These are phyloP conservation scores for Neoboletus subvelutipes DNA, from an alignment of 768 basidiomycete genomes.

Conservation along the genomic window DNA sequence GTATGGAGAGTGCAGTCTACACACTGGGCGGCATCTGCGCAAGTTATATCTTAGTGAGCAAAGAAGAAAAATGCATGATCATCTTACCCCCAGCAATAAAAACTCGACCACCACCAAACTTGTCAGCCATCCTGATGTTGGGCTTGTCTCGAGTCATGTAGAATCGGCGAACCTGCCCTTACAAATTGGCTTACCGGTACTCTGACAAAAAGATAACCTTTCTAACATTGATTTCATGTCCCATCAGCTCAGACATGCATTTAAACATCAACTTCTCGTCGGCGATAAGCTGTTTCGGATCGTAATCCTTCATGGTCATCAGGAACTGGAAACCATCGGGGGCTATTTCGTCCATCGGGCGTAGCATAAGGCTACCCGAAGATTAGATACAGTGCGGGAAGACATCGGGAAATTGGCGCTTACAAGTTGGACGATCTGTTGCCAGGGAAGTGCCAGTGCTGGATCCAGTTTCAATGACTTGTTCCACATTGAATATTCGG, in stretches of 20 bases:
- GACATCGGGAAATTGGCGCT: not conserved
- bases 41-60: not conserved
- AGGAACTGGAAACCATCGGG: constrained; percentile 23
- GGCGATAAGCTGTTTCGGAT: constrained; percentile 16
- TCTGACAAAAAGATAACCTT: constrained; percentile 27
- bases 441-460: constrained; percentile 29
- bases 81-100: constrained; percentile 47
- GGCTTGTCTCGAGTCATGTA: constrained; percentile 31
- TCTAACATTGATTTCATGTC: constrained; percentile 34
- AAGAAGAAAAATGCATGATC: not conserved
- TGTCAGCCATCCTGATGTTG: constrained; percentile 48
- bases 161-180: not conserved
- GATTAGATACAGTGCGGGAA: not conserved
- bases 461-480: not conserved
- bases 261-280: constrained; percentile 31
- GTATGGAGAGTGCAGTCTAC: not conserved
- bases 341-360: constrained; percentile 16
- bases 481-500: not conserved
- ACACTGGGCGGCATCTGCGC: constrained; percentile 47
- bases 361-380: constrained; percentile 4
- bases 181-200: constrained; percentile 28
- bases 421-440: constrained; percentile 5
- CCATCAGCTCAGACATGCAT: constrained; percentile 28
- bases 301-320: not conserved
- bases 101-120: constrained; percentile 40